These are phyloP conservation scores for Alternaria triticimaculans DNA, from an alignment of 2,329 filamentous ascomycete genomes.

Conservation along the genomic window DNA sequence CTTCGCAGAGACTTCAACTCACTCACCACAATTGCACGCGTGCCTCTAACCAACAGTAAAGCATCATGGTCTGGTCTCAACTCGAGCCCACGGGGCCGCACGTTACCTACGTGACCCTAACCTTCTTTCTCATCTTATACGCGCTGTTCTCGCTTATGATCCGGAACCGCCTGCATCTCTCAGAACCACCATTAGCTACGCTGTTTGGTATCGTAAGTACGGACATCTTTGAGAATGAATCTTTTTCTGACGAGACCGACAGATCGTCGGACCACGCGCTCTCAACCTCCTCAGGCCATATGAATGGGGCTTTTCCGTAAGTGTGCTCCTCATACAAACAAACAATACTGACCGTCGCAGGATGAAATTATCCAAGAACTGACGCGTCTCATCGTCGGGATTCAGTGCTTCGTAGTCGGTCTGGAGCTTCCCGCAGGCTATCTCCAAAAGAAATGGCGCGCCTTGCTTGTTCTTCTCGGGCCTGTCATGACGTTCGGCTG, in stretches of 20 bases:
- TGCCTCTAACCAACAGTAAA: background rate
- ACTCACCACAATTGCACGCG: background rate
- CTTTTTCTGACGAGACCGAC: background rate
- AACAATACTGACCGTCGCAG: conserved; percentile 17
- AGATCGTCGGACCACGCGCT: conserved; percentile 51
- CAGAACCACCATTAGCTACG: conserved; percentile 57
- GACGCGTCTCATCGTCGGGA: conserved; percentile 56
- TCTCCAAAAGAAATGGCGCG: conserved; percentile 60
- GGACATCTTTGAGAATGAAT: no score
- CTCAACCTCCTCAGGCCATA: conserved; percentile 50
- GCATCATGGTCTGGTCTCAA: conserved; percentile 51
- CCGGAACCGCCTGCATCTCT: conserved; percentile 57
- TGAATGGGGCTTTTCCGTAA: conserved; percentile 47
- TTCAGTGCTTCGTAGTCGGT: conserved; percentile 50
- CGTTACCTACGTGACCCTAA: conserved; percentile 54
- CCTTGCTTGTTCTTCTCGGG: conserved; percentile 57
- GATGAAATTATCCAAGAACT: conserved; percentile 51
- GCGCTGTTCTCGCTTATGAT: conserved; percentile 56
- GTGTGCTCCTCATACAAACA: background rate
- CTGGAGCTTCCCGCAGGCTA: conserved; percentile 53
- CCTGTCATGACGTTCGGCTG: conserved; percentile 61
- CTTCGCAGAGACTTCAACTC: conserved; percentile 11
- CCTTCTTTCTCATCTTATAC: conserved; percentile 55
- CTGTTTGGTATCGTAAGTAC: conserved; percentile 50
- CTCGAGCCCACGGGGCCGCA: conserved; percentile 56